A percentile compares a stretch with the other conserved stretches of the same genome.
Conservation (phyloP, 768 basidiomycete genomes). For the Boletus reticulatus region DNA sequence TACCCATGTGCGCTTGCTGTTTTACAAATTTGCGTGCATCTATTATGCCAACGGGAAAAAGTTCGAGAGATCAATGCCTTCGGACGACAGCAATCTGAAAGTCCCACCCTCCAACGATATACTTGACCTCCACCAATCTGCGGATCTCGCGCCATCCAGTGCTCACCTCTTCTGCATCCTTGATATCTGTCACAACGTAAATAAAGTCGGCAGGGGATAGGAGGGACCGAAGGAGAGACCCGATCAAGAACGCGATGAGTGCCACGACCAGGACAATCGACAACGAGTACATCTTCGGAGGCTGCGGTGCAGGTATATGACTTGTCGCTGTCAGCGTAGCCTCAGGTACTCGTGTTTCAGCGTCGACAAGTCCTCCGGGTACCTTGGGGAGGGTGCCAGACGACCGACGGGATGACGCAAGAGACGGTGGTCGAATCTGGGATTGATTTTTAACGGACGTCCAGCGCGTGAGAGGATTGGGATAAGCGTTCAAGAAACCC, state of each 20-base stretch:
- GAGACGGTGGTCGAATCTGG: constrained; percentile 20
- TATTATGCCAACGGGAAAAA: constrained; percentile 3
- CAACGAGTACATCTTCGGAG: constrained; percentile 36
- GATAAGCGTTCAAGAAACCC: constrained; percentile 60
- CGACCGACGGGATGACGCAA: constrained; percentile 21
- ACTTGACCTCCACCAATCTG: constrained; percentile 78
- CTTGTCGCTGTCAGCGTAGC: not conserved
- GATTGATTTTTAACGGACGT: constrained; percentile 29
- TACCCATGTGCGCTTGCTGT: constrained; percentile 3
- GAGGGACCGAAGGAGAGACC: constrained; percentile 85
- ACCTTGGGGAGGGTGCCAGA: constrained; percentile 27
- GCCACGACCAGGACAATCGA: constrained; percentile 71
- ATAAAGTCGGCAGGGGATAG: constrained; percentile 91
- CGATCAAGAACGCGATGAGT: constrained; percentile 87
- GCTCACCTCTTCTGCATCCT: constrained; percentile 49
- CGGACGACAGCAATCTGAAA: constrained; percentile 83
- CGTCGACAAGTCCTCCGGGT: constrained; percentile 35
- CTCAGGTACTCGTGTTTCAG: constrained; percentile 11
- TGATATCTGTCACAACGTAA: constrained; percentile 62
- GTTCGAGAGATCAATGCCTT: constrained; percentile 45
- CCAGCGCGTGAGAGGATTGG: constrained; percentile 56
- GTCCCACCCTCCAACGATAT: constrained; percentile 82
- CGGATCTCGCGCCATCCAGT: constrained; percentile 83
- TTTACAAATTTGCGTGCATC: constrained; percentile 8
- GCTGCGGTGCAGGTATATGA: not conserved